A percentile compares a stretch with the other conserved stretches of the same genome.
These are phyloP conservation scores for Neoarthrinium moseri DNA, from an alignment of 2,329 filamentous ascomycete genomes.

Conservation along the genomic window DNA sequence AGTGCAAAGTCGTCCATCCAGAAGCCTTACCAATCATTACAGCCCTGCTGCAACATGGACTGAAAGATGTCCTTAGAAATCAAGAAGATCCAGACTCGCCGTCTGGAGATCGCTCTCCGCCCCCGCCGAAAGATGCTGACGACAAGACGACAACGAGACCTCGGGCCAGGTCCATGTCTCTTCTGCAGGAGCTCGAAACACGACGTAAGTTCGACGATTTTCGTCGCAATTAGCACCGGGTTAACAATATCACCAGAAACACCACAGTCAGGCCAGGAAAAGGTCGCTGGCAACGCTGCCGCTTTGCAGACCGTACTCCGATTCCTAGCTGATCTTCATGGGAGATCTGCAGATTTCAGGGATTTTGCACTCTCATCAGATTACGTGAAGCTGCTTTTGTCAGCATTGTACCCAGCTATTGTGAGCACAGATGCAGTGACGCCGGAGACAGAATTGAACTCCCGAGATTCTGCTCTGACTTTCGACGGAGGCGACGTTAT, in stretches of 20 bases:
- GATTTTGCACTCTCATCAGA: slow-evolving; percentile 80
- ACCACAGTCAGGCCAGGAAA: slow-evolving; percentile 42
- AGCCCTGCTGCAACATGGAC: slow-evolving; percentile 81
- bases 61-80: slow-evolving; percentile 67
- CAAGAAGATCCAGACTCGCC: slow-evolving; percentile 61
- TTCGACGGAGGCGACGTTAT: slow-evolving; percentile 87
- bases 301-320: slow-evolving; percentile 75
- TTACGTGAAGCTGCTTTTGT: slow-evolving; percentile 77
- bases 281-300: slow-evolving; percentile 56
- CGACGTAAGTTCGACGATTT: slow-evolving; percentile 48
- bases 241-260: no score
- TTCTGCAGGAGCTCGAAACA: slow-evolving; percentile 57
- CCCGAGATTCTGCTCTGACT: slow-evolving; percentile 74
- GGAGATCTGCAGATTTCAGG: slow-evolving; percentile 73
- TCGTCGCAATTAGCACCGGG: no score
- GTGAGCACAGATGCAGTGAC: slow-evolving; percentile 83
- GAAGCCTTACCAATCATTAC: slow-evolving; percentile 79
- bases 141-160: slow-evolving; percentile 30
- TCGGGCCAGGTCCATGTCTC: slow-evolving; percentile 64
- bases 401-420: slow-evolving; percentile 81
- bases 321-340: slow-evolving; percentile 77
- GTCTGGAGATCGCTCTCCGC: slow-evolving; percentile 19
- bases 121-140: slow-evolving; percentile 18
- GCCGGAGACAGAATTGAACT: slow-evolving; percentile 83
- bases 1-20: slow-evolving; percentile 67